These are phyloP conservation scores for Exsudoporus floridanus DNA, from an alignment of 1,284 basidiomycete species.

Conservation along the genomic window DNA sequence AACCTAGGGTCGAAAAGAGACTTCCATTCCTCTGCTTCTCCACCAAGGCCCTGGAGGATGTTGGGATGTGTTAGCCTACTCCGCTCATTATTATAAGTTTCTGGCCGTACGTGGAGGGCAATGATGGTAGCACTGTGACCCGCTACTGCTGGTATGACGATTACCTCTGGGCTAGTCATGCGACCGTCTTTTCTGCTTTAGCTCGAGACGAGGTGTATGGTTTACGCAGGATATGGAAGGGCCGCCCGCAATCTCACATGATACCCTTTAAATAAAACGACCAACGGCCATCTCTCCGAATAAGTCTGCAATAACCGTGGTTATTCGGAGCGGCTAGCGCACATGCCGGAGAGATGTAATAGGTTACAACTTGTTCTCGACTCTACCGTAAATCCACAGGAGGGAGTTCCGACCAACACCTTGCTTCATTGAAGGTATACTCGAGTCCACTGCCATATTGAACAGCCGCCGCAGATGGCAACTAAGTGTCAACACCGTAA, in stretches of 20 bases:
- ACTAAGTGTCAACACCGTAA: not conserved
- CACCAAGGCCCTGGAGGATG: constrained; percentile 4
- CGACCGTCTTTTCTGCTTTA: not conserved
- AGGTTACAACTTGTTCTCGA: not conserved
- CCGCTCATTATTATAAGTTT: not conserved
- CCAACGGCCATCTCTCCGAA: not conserved
- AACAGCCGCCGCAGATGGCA: not conserved
- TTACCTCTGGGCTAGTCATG: not conserved
- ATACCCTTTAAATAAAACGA: not conserved
- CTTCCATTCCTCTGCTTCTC: not conserved
- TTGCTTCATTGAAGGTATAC: not conserved
- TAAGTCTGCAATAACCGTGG: not conserved
- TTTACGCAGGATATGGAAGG: not conserved
- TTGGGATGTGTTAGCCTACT: not conserved
- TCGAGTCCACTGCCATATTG: not conserved
- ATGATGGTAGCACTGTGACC: constrained; percentile 3
- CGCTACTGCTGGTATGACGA: constrained; percentile 1
- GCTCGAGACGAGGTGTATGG: not conserved
- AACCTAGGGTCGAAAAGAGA: not conserved
- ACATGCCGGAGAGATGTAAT: not conserved
- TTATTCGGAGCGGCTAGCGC: not conserved
- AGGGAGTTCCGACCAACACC: not conserved
- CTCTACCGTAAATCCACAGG: not conserved
- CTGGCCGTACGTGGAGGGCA: not conserved
- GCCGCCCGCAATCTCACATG: not conserved